These are phyloP conservation scores for Paspalum notatum DNA, from an alignment of 176 grass and related monocot species.

Conservation along the genomic window DNA sequence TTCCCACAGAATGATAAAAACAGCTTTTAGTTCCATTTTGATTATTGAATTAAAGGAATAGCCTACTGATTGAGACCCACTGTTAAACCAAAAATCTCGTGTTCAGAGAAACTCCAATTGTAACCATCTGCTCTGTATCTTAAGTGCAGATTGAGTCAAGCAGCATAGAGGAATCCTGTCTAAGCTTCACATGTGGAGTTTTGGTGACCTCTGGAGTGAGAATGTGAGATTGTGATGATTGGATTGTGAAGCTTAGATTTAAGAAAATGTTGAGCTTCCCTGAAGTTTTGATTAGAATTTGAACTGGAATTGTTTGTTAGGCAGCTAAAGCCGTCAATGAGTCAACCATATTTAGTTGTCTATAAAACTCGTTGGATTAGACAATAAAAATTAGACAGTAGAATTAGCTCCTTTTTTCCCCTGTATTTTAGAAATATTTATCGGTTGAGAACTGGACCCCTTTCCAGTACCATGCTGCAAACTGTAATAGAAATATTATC, in stretches of 20 bases:
- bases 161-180: background rate
- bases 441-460: background rate
- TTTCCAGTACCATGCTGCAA: background rate
- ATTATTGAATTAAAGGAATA: background rate
- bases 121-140: background rate
- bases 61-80: slow-evolving; percentile 1
- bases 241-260: background rate
- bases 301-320: background rate
- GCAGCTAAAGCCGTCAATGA: background rate
- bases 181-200: background rate
- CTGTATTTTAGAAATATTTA: background rate
- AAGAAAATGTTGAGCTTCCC: background rate
- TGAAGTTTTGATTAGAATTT: background rate
- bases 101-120: background rate
- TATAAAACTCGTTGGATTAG: slow-evolving; percentile 10
- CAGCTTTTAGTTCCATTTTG: slow-evolving; percentile 21
- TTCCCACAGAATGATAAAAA: slow-evolving; percentile 34
- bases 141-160: background rate
- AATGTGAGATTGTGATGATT: background rate
- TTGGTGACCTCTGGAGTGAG: background rate
- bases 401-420: too few relatives aligned
- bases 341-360: background rate
- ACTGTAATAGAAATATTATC: background rate
- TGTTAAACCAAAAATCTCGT: slow-evolving; percentile 2
- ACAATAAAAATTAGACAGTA: too few relatives aligned